phyloP scores from a whole-genome alignment of 768 basidiomycete genomes.

The Russula sp. region DNA sequence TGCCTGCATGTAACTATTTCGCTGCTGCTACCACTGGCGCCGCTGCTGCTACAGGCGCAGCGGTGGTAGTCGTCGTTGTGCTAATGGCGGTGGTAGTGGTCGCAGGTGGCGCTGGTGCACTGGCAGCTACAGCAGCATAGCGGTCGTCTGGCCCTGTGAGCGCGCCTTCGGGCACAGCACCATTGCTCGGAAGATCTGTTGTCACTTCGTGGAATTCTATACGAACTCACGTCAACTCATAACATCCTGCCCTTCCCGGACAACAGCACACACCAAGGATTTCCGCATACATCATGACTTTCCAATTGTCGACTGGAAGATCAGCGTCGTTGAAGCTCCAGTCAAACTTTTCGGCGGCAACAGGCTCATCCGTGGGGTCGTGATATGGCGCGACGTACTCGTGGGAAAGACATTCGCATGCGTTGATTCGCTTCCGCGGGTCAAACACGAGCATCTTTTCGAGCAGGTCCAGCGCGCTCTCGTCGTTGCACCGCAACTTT shows the following conservation, averaged over 20 bases:
- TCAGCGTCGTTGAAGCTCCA: slow-evolving; percentile 99
- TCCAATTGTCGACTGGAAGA: slow-evolving; percentile 97
- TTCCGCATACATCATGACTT: slow-evolving; percentile 99
- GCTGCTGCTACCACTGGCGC: neutral
- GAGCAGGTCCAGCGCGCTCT: slow-evolving; percentile 87
- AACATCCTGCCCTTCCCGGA: neutral
- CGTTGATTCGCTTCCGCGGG: slow-evolving; percentile 94
- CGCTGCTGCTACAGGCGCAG: neutral
- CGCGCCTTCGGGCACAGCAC: slow-evolving; percentile 51
- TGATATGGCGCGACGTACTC: slow-evolving; percentile 97
- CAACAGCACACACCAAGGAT: slow-evolving; percentile 66
- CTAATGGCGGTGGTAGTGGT: neutral
- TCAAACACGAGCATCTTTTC: slow-evolving; percentile 99
- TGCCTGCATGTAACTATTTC: neutral
- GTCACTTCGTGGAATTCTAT: slow-evolving; percentile 77
- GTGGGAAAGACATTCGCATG: slow-evolving; percentile 82
- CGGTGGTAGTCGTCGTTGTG: neutral
- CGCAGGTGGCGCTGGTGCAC: neutral
- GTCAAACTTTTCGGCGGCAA: slow-evolving; percentile 90
- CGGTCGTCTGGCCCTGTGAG: slow-evolving; percentile 54
- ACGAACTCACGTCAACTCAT: neutral
- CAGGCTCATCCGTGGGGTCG: slow-evolving; percentile 96
- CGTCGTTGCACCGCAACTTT: slow-evolving; percentile 85
- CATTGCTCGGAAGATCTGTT: slow-evolving; percentile 40
- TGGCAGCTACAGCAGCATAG: neutral